Evolutionary conservation across 192 early-diverging fungal species (phyloP).

Genomic region (Backusella liffmaniae): DNA sequence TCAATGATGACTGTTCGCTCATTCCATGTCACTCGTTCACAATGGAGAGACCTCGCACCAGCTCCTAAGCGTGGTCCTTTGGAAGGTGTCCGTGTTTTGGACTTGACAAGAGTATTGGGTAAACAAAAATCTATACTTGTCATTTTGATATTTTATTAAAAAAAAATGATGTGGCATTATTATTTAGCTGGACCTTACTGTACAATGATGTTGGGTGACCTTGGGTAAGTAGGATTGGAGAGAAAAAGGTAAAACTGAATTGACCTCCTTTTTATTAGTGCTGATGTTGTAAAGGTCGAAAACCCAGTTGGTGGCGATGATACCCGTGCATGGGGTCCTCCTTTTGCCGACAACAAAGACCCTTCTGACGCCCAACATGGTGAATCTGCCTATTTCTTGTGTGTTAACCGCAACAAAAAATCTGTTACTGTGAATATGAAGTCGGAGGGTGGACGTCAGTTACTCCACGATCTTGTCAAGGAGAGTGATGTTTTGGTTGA

Average conservation of each 20-base stretch:
- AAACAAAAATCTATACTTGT: background rate
- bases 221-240: conserved; percentile 50
- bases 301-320: conserved; percentile 82
- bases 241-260: background rate
- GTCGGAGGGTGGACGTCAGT: conserved; percentile 49
- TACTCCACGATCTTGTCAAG: conserved; percentile 67
- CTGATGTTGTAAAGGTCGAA: conserved; percentile 91
- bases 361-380: conserved; percentile 28
- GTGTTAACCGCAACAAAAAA: conserved; percentile 91
- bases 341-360: conserved; percentile 46
- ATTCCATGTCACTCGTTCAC: background rate
- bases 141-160: background rate
- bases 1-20: background rate
- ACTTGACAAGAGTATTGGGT: conserved; percentile 70
- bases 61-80: background rate
- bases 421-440: conserved; percentile 90
- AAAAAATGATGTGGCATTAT: background rate
- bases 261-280: conserved; percentile 40
- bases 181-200: conserved; percentile 71
- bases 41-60: background rate
- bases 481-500: conserved; percentile 85
- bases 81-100: conserved; percentile 52
- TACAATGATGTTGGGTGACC: conserved; percentile 75
- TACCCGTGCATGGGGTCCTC: conserved; percentile 86
- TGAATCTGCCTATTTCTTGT: conserved; percentile 89